A percentile compares a stretch with the other conserved stretches of the same genome.
Evolutionary conservation across 2,329 filamentous ascomycete genomes (phyloP).

Genomic region (Helminthosporium solani): DNA sequence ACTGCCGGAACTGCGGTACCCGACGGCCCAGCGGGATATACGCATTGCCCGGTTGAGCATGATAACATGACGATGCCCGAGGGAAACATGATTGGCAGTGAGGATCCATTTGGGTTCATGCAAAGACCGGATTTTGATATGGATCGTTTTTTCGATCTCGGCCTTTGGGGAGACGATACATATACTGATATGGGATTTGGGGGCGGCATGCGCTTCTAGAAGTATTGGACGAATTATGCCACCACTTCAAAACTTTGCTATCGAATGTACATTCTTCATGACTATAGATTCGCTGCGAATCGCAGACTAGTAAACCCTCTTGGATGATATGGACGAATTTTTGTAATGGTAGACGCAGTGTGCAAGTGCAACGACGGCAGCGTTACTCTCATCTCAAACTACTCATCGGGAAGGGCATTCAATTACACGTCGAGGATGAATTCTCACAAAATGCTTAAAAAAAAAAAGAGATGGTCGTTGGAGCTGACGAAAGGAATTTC

Average conservation of each 20-base stretch:
- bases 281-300: no score
- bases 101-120: slow-evolving; percentile 27
- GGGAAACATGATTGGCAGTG: slow-evolving; percentile 5
- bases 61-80: background rate
- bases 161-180: slow-evolving; percentile 32
- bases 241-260: no score
- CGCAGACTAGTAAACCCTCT: no score
- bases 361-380: slow-evolving; percentile 6
- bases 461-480: slow-evolving; percentile 1
- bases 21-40: background rate
- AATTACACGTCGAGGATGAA: background rate
- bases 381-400: slow-evolving; percentile 4
- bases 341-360: slow-evolving; percentile 6
- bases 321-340: background rate
- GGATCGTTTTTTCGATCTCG: slow-evolving; percentile 36
- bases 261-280: no score
- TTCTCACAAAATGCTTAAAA: background rate
- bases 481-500: background rate
- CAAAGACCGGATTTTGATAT: slow-evolving; percentile 32
- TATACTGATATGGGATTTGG: slow-evolving; percentile 34
- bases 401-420: slow-evolving; percentile 8
- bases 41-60: background rate
- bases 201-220: slow-evolving; percentile 9
- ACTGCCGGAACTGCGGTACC: background rate
- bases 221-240: no score